phyloP scores from a whole-genome alignment of 345 rosid genomes.

The Punica granatum region DNA sequence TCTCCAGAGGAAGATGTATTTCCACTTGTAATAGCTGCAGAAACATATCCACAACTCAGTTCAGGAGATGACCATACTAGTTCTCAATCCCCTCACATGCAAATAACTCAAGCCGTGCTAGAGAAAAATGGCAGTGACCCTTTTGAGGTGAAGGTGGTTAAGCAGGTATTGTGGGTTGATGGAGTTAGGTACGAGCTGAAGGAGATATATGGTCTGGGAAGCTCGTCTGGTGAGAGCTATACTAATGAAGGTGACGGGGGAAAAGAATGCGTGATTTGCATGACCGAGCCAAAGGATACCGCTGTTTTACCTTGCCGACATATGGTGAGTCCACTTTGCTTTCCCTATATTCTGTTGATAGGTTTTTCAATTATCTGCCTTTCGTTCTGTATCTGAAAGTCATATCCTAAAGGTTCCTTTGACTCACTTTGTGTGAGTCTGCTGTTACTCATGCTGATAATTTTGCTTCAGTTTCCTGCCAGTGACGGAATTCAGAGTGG shows the following conservation, averaged over 20 bases:
- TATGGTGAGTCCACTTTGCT: constrained; percentile 45
- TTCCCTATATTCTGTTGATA: neutral
- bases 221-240: constrained; percentile 41
- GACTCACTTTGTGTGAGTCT: neutral
- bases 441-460: neutral
- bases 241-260: constrained; percentile 44
- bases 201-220: constrained; percentile 72
- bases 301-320: constrained; percentile 87
- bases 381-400: neutral
- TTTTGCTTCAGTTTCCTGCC: neutral
- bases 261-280: constrained; percentile 90
- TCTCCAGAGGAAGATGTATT: constrained; percentile 60
- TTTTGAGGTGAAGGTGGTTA: constrained; percentile 63
- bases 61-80: constrained; percentile 15
- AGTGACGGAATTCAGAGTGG: neutral
- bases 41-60: constrained; percentile 27
- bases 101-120: constrained; percentile 67
- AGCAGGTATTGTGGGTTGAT: constrained; percentile 78
- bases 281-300: constrained; percentile 86
- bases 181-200: constrained; percentile 71
- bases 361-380: neutral
- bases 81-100: constrained; percentile 45
- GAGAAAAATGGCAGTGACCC: constrained; percentile 39
- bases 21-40: constrained; percentile 82
- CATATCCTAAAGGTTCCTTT: neutral